These are phyloP conservation scores for Colletotrichum sp. DNA, from an alignment of 2,329 filamentous ascomycete genomes.

Conservation along the genomic window DNA sequence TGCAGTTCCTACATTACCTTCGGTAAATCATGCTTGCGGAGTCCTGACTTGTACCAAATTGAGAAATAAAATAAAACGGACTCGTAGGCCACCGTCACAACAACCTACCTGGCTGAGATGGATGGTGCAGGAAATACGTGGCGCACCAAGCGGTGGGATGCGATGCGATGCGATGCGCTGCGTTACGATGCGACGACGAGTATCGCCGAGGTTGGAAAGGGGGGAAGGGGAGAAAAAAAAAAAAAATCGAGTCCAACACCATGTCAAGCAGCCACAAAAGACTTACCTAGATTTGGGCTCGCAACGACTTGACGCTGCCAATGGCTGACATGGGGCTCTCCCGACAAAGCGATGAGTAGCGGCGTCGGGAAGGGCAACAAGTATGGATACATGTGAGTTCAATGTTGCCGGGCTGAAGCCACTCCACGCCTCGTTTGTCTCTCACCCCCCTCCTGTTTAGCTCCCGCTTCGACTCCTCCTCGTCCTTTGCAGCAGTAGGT, in stretches of 20 bases:
- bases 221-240: not conserved
- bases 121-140: not conserved
- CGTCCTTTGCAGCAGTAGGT: not conserved
- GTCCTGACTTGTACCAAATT: not conserved
- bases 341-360: not conserved
- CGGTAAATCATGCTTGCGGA: not conserved
- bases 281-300: not conserved
- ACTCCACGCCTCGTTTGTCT: not conserved
- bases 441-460: not conserved
- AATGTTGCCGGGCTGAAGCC: not conserved
- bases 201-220: not conserved
- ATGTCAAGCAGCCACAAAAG: not conserved
- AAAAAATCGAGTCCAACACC: not conserved
- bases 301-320: not conserved
- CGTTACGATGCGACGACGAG: not conserved
- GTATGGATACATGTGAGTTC: not conserved
- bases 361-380: not conserved
- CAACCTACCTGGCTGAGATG: not conserved
- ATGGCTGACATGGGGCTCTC: not conserved
- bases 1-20: not conserved
- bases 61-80: not conserved
- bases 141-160: not conserved
- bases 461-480: not conserved
- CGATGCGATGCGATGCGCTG: not conserved
- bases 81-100: not conserved